These are phyloP conservation scores for Paecilomyces sp. DNA, from an alignment of 2,329 filamentous ascomycete species.

Conservation along the genomic window DNA sequence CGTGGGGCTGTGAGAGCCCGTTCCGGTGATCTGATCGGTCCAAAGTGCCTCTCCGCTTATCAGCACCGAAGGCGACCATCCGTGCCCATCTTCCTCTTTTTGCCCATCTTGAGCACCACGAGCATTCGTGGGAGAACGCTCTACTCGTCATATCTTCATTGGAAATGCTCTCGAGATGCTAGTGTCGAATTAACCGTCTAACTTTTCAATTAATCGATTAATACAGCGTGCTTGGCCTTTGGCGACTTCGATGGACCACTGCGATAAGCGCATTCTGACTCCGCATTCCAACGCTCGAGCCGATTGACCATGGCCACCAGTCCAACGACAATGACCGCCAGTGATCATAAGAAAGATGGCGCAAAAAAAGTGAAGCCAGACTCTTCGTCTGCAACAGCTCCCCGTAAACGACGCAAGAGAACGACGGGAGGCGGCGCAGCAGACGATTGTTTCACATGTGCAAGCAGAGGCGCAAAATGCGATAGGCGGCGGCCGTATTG, in stretches of 20 bases:
- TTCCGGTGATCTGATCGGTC: background rate
- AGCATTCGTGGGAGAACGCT: background rate
- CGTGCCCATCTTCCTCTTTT: background rate
- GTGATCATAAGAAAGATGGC: background rate
- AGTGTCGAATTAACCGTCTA: background rate
- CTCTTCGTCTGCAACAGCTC: constrained; percentile 20
- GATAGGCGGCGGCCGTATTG: constrained; percentile 91
- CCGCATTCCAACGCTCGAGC: background rate
- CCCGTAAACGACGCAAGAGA: constrained; percentile 72
- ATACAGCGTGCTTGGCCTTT: background rate
- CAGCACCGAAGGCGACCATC: background rate
- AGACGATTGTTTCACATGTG: constrained; percentile 92
- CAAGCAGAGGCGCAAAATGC: constrained; percentile 75
- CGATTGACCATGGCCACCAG: background rate
- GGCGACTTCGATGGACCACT: background rate
- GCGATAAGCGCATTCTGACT: background rate
- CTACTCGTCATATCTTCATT: background rate
- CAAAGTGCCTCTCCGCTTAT: background rate
- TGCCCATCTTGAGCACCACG: background rate
- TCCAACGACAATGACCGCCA: background rate
- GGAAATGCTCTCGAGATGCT: background rate
- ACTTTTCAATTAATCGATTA: background rate
- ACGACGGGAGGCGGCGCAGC: constrained; percentile 81
- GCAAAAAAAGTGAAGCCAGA: constrained; percentile 12
- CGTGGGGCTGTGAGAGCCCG: background rate